Evolutionary conservation across 352 stramenopile genomes (phyloP), one percentile per base, ranked within the genome.

Genomic region (Phytopythium delawarense): DNA sequence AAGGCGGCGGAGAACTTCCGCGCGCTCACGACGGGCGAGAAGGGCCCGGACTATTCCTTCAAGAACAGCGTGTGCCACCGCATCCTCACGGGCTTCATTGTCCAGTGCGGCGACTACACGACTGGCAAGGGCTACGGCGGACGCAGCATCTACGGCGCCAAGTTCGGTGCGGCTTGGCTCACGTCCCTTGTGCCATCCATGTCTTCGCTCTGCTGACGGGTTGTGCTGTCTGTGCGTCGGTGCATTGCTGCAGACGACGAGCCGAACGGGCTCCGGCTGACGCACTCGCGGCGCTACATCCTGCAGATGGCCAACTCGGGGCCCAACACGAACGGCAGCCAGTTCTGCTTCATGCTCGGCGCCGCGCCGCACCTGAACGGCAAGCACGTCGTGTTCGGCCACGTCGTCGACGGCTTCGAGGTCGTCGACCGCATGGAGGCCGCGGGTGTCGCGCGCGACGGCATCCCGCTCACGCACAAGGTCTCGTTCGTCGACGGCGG

Each of bases 1-100:
- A 99, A 99, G 74, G 99, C 98, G 16, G 97, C 90, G 8, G 96
- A 99, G 64, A 99, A 99, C 78, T 99, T 99, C 67, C 78, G 92
- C 46, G 77, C 67, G 46, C 71, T 99, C 16, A 99, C 96, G 72
- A 99, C 96, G 21, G 97, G 96, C 50, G 97, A 99, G 69, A 96
- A 96, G 42, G 95, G 94, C 13, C 64, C 76, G 8, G 85, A 96
- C 30, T 86, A 98, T 25, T 81, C 96, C 69, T 99, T 97, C 85
- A 99, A 99, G 71, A 97, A 96, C 65, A 98, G 82, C 62, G 82
- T 87, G 2, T 99, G 99, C 81, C 98, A 99, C 67, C 91, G 98
- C 42, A 97, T 99, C 37, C 97, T 99, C 62, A 98, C 92, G 66
- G 89, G 94, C 58, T 99, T 99, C 66, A 99, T 99, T 84, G 94